These are phyloP conservation scores for Suillus luteus DNA, from an alignment of 768 basidiomycete genomes.

Conservation along the genomic window DNA sequence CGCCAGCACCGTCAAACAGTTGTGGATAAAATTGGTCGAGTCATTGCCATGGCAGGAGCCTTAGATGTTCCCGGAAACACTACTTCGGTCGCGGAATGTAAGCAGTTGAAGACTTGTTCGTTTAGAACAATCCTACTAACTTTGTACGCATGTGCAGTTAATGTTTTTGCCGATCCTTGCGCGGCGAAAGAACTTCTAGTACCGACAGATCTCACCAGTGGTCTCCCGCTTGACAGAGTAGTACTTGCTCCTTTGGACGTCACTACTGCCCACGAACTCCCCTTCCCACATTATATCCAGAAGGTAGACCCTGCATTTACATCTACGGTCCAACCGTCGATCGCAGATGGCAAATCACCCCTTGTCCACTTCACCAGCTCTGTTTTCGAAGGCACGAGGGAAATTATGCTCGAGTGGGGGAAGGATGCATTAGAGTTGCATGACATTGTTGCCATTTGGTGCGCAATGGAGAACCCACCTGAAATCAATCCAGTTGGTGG, in stretches of 20 bases:
- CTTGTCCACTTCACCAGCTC: slow-evolving; percentile 78
- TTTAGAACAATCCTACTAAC: slow-evolving; percentile 4
- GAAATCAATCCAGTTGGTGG: slow-evolving; percentile 29
- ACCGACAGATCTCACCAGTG: slow-evolving; percentile 37
- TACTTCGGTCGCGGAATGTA: slow-evolving; percentile 81
- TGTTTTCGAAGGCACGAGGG: slow-evolving; percentile 72
- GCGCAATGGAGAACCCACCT: slow-evolving; percentile 72
- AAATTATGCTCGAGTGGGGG: slow-evolving; percentile 77
- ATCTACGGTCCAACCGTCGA: slow-evolving; percentile 50
- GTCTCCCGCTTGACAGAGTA: slow-evolving; percentile 67
- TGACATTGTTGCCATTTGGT: slow-evolving; percentile 90
- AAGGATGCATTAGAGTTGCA: slow-evolving; percentile 89
- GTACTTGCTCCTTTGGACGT: slow-evolving; percentile 79
- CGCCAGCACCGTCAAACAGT: slow-evolving; percentile 55
- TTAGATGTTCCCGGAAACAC: slow-evolving; percentile 91
- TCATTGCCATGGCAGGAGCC: slow-evolving; percentile 93
- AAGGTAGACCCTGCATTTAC: slow-evolving; percentile 65
- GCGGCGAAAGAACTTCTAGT: slow-evolving; percentile 73
- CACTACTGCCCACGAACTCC: slow-evolving; percentile 77
- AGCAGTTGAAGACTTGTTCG: slow-evolving; percentile 25
- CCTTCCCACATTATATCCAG: slow-evolving; percentile 62
- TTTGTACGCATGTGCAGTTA: slow-evolving; percentile 50
- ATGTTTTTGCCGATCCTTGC: slow-evolving; percentile 85
- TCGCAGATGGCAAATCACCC: slow-evolving; percentile 50
- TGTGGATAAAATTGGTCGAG: slow-evolving; percentile 60